Conservation (phyloP, 495 filamentous ascomycete species). For the Talaromyces thailandensis region DNA sequence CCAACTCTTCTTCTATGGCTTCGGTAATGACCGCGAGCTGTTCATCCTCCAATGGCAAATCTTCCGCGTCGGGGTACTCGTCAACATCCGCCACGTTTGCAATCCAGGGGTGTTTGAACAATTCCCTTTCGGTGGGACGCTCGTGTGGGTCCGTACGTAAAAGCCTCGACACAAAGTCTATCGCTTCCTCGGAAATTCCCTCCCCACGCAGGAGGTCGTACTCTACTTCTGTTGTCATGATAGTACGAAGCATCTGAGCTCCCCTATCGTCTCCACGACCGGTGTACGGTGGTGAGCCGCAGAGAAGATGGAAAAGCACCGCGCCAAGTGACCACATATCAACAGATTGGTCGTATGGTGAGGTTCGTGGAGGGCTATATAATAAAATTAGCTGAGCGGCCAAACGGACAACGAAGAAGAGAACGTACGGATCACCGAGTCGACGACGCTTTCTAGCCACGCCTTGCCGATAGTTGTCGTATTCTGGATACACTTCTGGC, state of each 20-base stretch:
- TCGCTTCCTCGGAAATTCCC: constrained; percentile 52
- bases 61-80: constrained; percentile 29
- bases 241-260: constrained; percentile 63
- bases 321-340: constrained; percentile 94
- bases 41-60: constrained; percentile 42
- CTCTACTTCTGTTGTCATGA: constrained; percentile 67
- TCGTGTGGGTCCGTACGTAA: constrained; percentile 61
- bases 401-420: neutral
- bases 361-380: constrained; percentile 31
- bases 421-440: constrained; percentile 34
- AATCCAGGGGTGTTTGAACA: constrained; percentile 64
- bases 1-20: constrained; percentile 39
- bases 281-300: constrained; percentile 65
- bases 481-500: constrained; percentile 89
- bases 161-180: constrained; percentile 68
- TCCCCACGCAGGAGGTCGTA: constrained; percentile 42
- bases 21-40: constrained; percentile 34
- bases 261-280: constrained; percentile 50
- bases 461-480: constrained; percentile 39
- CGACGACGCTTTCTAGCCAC: constrained; percentile 44
- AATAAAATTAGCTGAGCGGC: constrained; percentile 12
- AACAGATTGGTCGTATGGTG: constrained; percentile 75
- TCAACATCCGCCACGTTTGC: constrained; percentile 30
- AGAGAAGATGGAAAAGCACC: constrained; percentile 76
- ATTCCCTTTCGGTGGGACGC: constrained; percentile 55